Evolutionary conservation across 441 rosid genomes (phyloP), one percentile per base, ranked within the genome.

Genomic region (Cnidoscolus chayamansa): DNA sequence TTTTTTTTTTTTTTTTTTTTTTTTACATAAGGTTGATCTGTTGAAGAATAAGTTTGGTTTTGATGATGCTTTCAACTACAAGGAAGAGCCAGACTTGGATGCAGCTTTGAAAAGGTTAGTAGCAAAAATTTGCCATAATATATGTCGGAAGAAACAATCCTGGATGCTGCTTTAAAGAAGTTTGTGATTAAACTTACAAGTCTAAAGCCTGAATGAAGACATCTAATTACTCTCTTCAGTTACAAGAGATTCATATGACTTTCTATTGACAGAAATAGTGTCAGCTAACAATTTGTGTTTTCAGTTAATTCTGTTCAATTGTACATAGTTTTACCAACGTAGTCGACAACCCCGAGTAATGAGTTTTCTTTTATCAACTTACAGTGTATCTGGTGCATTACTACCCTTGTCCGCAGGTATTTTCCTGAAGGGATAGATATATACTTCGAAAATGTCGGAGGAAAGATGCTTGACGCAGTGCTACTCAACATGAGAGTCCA

Each of bases 31-130:
- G 97, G 96, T 92, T 63, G 87, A 90, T 67, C 75, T 92, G 48
- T 67, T 92, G 51, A 88, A 88, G 79, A 81, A 72, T 56, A 78
- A 83, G 74, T 84, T 90, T 25, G 91, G 96, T 0, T 89, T 83
- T 72, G 87, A 92, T 77, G 92, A 84, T 48, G 97, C 94, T 7
- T 90, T 92, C 76, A 89, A 88, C 76, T 92, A 92, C 74, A 90
- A 86, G 56, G 91, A 87, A 53, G 89, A 92, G 77, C 35, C 79
- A 13, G 87, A 92, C 81, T 80, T 86, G 19, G 79, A 81, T 77
- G 90, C 84, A 1, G 88, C 97, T 72, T 77, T 92, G 78, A 89
- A 87, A 80, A 84, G 90, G 96, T 87, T 53, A 72, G 79, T 67
- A 7, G n/a, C 17, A 49, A 13, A 40, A 61, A 0, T 30, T 53